These are phyloP conservation scores for Erythrophleum fordii DNA, from an alignment of 306 rosid species.

Conservation along the genomic window DNA sequence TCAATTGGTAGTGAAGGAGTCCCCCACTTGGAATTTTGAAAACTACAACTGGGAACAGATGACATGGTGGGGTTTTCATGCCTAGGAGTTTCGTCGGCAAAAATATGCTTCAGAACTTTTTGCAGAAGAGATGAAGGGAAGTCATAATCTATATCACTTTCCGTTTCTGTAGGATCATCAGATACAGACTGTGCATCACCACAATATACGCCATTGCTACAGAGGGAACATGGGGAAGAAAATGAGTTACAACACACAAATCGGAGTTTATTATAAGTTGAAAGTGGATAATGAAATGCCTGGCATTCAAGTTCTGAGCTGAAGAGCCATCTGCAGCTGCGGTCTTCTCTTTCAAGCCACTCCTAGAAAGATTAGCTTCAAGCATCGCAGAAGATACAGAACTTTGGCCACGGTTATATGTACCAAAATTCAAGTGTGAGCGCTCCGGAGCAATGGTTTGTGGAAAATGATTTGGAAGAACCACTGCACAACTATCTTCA, in stretches of 20 bases:
- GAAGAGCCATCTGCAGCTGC: slow-evolving; percentile 42
- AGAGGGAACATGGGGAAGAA: slow-evolving; percentile 4
- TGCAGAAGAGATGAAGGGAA: slow-evolving; percentile 39
- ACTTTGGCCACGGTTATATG: slow-evolving; percentile 49
- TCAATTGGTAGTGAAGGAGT: slow-evolving; percentile 41
- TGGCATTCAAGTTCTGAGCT: slow-evolving; percentile 34
- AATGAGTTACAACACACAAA: slow-evolving; percentile 35
- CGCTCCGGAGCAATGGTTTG: slow-evolving; percentile 61
- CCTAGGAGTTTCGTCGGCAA: slow-evolving; percentile 41
- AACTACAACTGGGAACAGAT: slow-evolving; percentile 35
- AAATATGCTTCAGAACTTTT: slow-evolving; percentile 40
- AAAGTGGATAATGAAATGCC: slow-evolving; percentile 45
- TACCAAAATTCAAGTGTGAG: slow-evolving; percentile 74
- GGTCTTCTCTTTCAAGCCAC: slow-evolving; percentile 48
- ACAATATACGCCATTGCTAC: slow-evolving; percentile 38
- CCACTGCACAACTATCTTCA: slow-evolving; percentile 46
- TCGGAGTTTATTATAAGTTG: slow-evolving; percentile 19
- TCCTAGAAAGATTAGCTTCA: too few relatives aligned
- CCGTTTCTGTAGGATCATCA: slow-evolving; percentile 31
- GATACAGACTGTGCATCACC: slow-evolving; percentile 34
- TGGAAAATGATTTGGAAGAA: slow-evolving; percentile 58
- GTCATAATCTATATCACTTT: slow-evolving; percentile 36
- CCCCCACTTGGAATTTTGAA: slow-evolving; percentile 36
- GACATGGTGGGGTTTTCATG: slow-evolving; percentile 38
- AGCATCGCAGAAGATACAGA: slow-evolving; percentile 55